Percentiles rank a stretch among this genome's conserved stretches.
These are phyloP conservation scores for Rosa multiflora DNA, from an alignment of 306 rosid genomes.

Conservation along the genomic window DNA sequence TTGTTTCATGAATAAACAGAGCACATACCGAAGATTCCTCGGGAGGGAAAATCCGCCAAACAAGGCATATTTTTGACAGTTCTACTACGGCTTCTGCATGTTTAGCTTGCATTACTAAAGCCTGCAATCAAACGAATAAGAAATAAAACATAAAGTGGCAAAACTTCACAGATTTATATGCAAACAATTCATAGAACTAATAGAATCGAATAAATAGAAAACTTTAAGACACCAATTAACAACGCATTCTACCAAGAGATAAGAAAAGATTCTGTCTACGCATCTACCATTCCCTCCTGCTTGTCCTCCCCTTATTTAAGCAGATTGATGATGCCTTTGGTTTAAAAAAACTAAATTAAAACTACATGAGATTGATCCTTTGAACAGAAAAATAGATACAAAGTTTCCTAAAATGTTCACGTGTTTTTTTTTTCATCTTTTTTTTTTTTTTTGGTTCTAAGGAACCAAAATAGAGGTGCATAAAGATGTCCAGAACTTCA, in stretches of 20 bases:
- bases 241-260: not conserved
- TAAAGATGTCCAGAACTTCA: not conserved
- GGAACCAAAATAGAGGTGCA: not conserved
- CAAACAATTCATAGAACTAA: not conserved
- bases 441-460: not conserved
- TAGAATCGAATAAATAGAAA: not conserved
- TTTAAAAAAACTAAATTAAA: not conserved
- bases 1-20: not conserved
- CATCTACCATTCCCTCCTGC: not conserved
- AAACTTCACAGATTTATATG: not conserved
- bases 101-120: slow-evolving; percentile 82
- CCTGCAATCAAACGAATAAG: slow-evolving; percentile 43
- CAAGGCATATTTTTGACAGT: slow-evolving; percentile 75
- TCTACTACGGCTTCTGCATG: slow-evolving; percentile 65
- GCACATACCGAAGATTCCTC: slow-evolving; percentile 79
- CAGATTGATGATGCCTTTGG: not conserved
- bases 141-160: not conserved
- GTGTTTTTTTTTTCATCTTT: no score
- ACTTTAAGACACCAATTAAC: not conserved
- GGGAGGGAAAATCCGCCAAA: slow-evolving; percentile 77
- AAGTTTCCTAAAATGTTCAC: not conserved
- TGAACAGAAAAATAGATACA: not conserved
- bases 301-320: no score
- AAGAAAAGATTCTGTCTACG: not conserved
- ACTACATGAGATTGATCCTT: not conserved